Conservation (phyloP, 1,139 yeast species). For the Yamadazyma membranifaciens region DNA sequence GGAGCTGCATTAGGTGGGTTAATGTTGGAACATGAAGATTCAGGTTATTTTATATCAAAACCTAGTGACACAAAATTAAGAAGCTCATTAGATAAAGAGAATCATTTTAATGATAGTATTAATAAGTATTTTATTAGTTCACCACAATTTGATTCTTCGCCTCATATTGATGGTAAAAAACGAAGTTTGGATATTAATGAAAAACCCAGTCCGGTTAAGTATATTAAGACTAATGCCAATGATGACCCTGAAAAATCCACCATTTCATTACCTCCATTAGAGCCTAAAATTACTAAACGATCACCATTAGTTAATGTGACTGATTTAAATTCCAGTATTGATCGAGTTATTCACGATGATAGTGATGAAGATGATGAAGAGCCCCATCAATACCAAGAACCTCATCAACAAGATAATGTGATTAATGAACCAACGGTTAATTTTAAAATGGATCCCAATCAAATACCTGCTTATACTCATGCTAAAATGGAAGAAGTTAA, state of each 20-base stretch:
- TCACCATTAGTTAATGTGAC: conserved; percentile 9
- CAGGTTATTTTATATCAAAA: conserved; percentile 8
- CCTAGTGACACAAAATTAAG: conserved; percentile 10
- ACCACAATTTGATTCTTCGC: conserved; percentile 12
- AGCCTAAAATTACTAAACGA: conserved; percentile 5
- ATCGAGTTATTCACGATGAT: conserved; percentile 12
- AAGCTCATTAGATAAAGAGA: conserved; percentile 17
- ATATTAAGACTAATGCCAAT: conserved; percentile 2
- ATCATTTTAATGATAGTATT: conserved; percentile 13
- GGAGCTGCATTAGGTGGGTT: background rate
- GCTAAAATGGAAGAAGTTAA: conserved; percentile 32
- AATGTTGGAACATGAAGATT: background rate
- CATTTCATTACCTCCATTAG: conserved; percentile 1
- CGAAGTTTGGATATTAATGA: conserved; percentile 4
- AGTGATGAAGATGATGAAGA: conserved; percentile 26
- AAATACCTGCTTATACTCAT: conserved; percentile 36
- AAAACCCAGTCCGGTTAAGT: conserved; percentile 2
- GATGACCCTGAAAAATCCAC: background rate
- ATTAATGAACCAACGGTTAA: conserved; percentile 29
- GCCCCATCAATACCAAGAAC: too few relatives aligned
- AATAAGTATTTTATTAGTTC: conserved; percentile 17
- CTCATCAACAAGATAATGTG: conserved; percentile 1
- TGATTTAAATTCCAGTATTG: conserved; percentile 1
- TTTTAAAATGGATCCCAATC: conserved; percentile 34
- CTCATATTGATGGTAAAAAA: conserved; percentile 5